Conservation (phyloP, 345 rosid species). For the Salix koriyanagi region DNA sequence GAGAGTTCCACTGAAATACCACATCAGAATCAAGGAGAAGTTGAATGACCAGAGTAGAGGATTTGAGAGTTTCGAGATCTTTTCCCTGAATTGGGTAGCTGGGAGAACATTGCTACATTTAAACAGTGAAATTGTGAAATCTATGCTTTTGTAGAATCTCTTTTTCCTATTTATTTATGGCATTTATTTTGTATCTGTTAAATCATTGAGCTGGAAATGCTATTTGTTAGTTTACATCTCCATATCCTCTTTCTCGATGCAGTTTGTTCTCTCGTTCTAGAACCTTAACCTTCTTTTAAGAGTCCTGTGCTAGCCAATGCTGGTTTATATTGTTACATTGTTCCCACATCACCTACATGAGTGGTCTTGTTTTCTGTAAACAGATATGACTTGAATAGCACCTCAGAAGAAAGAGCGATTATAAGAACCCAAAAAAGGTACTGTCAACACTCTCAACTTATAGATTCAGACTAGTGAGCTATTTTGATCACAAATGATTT, state of each 20-base stretch:
- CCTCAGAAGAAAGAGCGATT: slow-evolving; percentile 68
- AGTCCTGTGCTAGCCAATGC: not conserved
- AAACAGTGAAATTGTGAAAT: not conserved
- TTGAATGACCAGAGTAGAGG: not conserved
- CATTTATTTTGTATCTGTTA: not conserved
- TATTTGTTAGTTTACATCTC: not conserved
- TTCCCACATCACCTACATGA: not conserved
- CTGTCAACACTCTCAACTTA: not conserved
- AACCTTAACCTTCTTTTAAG: not conserved
- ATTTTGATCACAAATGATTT: not conserved
- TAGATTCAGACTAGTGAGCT: not conserved
- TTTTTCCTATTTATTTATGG: not conserved
- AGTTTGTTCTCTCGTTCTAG: not conserved
- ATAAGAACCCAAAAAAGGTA: slow-evolving; percentile 71
- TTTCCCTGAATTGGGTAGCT: not conserved
- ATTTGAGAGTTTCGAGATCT: not conserved
- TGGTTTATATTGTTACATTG: not conserved
- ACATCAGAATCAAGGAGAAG: not conserved
- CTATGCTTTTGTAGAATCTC: not conserved
- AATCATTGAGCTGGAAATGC: not conserved
- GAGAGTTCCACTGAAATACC: not conserved
- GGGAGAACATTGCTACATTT: not conserved
- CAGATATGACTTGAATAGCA: slow-evolving; percentile 77
- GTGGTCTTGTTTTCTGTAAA: slow-evolving; percentile 3
- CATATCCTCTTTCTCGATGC: not conserved